phyloP scores from a whole-genome alignment of 176 grass and related monocot genomes.

The Dendrocalamus sinicus region DNA sequence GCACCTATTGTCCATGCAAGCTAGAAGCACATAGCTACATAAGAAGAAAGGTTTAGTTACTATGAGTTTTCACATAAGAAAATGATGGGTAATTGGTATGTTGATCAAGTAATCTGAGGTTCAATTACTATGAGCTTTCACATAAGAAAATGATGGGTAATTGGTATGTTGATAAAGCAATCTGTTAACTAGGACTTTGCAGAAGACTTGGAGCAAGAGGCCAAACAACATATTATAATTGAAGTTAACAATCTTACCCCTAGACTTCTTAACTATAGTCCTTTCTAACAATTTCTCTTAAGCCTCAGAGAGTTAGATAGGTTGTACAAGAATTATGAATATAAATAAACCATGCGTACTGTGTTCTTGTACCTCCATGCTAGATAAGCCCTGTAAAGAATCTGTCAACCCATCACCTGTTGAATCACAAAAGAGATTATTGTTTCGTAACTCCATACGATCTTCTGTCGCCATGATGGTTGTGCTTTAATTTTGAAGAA shows the following conservation, averaged over 20 bases:
- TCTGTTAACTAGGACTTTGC: background rate
- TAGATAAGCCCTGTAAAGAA: slow-evolving; percentile 85
- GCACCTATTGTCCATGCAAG: background rate
- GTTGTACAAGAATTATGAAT: background rate
- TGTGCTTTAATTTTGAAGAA: background rate
- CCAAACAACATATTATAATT: slow-evolving; percentile 3
- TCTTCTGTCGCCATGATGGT: background rate
- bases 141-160: background rate
- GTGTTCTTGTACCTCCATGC: slow-evolving; percentile 72
- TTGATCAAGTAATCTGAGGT: too few relatives aligned
- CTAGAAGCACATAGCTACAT: background rate
- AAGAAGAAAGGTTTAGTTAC: background rate
- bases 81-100: background rate
- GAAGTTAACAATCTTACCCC: background rate
- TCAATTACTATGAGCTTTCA: background rate
- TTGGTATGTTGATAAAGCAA: background rate
- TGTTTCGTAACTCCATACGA: background rate
- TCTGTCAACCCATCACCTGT: slow-evolving; percentile 90
- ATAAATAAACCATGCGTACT: slow-evolving; percentile 11
- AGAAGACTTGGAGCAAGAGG: background rate
- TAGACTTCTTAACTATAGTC: slow-evolving; percentile 23
- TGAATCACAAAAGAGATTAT: slow-evolving; percentile 37
- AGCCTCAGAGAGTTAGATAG: background rate
- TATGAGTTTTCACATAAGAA: background rate
- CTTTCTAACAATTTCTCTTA: slow-evolving; percentile 24